Percentiles rank a stretch among this genome's conserved stretches.
Conservation (phyloP, 2,329 filamentous ascomycete genomes). For the Ceratocystis lukuohia region DNA sequence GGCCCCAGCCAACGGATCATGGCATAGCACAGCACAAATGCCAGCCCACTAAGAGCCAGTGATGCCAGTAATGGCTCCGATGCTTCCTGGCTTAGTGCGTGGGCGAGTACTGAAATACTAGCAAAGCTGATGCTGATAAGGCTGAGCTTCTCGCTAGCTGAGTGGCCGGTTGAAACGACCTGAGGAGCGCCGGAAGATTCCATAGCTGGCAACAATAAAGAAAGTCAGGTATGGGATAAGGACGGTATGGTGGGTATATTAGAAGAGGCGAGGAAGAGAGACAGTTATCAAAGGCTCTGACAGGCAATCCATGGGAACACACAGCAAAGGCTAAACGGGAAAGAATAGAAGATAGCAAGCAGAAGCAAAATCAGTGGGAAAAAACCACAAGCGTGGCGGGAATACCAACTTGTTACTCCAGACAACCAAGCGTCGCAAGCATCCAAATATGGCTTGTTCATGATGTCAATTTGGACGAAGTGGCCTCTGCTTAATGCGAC, state of each 20-base stretch:
- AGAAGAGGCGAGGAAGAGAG: background rate
- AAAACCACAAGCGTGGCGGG: background rate
- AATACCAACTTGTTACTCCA: background rate
- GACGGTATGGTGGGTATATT: background rate
- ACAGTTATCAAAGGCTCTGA: background rate
- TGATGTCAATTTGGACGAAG: background rate
- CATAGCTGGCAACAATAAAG: background rate
- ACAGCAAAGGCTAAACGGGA: background rate
- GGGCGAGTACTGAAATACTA: constrained; percentile 60
- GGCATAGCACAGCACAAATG: constrained; percentile 68
- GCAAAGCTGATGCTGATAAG: constrained; percentile 52
- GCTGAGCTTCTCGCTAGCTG: constrained; percentile 38
- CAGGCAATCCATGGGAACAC: background rate
- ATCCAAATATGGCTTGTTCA: background rate
- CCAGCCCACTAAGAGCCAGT: constrained; percentile 70
- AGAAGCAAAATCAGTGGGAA: background rate
- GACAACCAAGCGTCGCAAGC: background rate
- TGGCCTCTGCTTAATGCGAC: constrained; percentile 3
- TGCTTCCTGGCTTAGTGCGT: constrained; percentile 70
- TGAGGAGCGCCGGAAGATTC: background rate
- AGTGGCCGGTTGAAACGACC: constrained; percentile 31
- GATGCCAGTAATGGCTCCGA: constrained; percentile 73
- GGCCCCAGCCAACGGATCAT: constrained; percentile 89
- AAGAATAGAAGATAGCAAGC: background rate
- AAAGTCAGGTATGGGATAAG: background rate